phyloP scores from a whole-genome alignment of 2,329 filamentous ascomycete species.

The Hymenoscyphus salicellus region DNA sequence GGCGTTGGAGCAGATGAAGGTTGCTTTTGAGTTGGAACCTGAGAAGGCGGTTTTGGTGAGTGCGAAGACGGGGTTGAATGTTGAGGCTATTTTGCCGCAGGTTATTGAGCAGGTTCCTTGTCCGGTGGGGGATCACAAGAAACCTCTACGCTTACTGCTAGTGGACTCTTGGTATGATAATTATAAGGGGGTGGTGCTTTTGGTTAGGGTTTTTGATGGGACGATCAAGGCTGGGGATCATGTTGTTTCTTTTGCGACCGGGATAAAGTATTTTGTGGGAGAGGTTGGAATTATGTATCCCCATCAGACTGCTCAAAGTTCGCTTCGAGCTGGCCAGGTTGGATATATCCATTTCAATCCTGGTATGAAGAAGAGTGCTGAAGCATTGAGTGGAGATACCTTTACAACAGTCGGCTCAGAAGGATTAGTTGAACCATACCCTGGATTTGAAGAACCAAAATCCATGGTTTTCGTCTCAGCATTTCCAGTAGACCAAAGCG shows the following conservation, averaged over 20 bases:
- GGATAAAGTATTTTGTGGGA: slow-evolving; percentile 85
- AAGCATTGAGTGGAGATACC: slow-evolving; percentile 94
- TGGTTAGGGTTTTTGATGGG: slow-evolving; percentile 90
- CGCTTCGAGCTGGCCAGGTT: slow-evolving; percentile 85
- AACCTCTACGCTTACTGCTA: slow-evolving; percentile 77
- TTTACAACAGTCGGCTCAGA: slow-evolving; percentile 81
- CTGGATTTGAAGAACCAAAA: slow-evolving; percentile 95
- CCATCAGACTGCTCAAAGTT: slow-evolving; percentile 73
- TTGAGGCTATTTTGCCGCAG: slow-evolving; percentile 75
- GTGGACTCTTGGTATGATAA: slow-evolving; percentile 99
- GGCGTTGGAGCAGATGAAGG: slow-evolving; percentile 80
- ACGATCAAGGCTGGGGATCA: slow-evolving; percentile 77
- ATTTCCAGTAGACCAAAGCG: slow-evolving; percentile 86
- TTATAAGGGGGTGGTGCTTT: slow-evolving; percentile 87
- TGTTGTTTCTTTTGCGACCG: slow-evolving; percentile 83
- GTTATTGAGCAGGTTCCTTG: slow-evolving; percentile 83
- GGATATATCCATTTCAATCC: slow-evolving; percentile 98
- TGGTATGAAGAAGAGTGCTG: slow-evolving; percentile 94
- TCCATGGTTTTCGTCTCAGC: slow-evolving; percentile 98
- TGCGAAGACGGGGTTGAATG: slow-evolving; percentile 90
- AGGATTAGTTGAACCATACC: slow-evolving; percentile 72
- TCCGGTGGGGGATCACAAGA: slow-evolving; percentile 68
- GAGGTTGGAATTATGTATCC: slow-evolving; percentile 98
- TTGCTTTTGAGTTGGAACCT: slow-evolving; percentile 82
- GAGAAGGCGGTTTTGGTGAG: slow-evolving; percentile 75